A percentile compares a stretch with the other conserved stretches of the same genome.
These are phyloP conservation scores for Trichoderma sp. DNA, from an alignment of 2,329 filamentous ascomycete genomes.

Conservation along the genomic window DNA sequence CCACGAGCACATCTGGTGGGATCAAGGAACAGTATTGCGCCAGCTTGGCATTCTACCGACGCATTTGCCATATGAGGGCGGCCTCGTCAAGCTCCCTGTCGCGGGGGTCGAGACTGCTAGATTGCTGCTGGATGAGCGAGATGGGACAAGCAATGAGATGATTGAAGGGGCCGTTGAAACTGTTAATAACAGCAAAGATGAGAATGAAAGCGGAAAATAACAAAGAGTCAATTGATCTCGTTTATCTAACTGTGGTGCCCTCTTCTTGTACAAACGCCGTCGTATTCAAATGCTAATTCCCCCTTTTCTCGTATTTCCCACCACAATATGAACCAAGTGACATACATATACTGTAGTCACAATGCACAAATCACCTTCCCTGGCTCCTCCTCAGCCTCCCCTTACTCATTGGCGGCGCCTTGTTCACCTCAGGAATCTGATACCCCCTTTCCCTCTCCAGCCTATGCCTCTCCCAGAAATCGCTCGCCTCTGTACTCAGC, in stretches of 20 bases:
- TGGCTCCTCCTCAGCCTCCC: background rate
- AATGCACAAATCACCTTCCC: background rate
- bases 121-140: conserved; percentile 20
- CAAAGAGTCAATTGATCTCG: background rate
- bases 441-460: conserved; percentile 41
- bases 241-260: background rate
- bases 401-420: conserved; percentile 23
- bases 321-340: background rate
- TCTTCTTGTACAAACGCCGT: background rate
- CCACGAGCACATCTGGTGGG: conserved; percentile 66
- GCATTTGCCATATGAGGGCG: conserved; percentile 55
- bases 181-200: background rate
- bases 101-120: conserved; percentile 18
- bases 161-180: conserved; percentile 27
- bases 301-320: background rate
- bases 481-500: conserved; percentile 36
- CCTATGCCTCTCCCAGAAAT: conserved; percentile 43
- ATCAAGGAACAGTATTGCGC: conserved; percentile 59
- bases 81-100: conserved; percentile 19
- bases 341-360: background rate
- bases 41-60: conserved; percentile 54
- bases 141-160: conserved; percentile 23
- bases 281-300: background rate
- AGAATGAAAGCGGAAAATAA: background rate
- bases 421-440: conserved; percentile 40